These are phyloP conservation scores for Pestalotiopsis sp. DNA, from an alignment of 2,329 filamentous ascomycete species.

Conservation along the genomic window DNA sequence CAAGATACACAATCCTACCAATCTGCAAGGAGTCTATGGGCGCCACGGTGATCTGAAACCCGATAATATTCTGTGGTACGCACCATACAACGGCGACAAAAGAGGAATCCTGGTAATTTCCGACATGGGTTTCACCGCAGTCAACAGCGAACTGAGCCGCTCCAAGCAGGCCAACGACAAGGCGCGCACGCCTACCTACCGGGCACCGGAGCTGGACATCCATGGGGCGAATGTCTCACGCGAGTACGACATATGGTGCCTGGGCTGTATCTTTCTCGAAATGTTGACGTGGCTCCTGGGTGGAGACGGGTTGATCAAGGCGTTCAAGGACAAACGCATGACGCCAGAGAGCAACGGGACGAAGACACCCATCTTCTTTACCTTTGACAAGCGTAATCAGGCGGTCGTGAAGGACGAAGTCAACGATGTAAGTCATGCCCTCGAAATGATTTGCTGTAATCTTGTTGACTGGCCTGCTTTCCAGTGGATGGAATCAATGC, in stretches of 20 bases:
- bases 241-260: neutral
- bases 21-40: neutral
- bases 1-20: neutral
- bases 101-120: neutral
- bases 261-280: neutral
- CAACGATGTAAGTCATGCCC: neutral
- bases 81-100: neutral
- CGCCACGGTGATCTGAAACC: neutral
- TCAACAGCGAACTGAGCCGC: neutral
- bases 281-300: conserved; percentile 3
- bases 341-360: neutral
- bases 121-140: neutral
- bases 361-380: neutral
- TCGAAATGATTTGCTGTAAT: neutral
- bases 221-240: neutral
- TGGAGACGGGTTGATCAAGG: neutral
- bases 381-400: neutral
- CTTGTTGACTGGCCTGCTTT: neutral
- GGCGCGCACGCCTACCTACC: neutral
- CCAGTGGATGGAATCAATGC: neutral
- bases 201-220: neutral
- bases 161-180: neutral
- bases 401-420: neutral
- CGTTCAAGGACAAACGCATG: neutral
- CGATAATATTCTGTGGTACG: neutral